A percentile compares a stretch with the other conserved stretches of the same genome.
phyloP scores from a whole-genome alignment of 768 basidiomycete species.

The Lepiota subincarnata region DNA sequence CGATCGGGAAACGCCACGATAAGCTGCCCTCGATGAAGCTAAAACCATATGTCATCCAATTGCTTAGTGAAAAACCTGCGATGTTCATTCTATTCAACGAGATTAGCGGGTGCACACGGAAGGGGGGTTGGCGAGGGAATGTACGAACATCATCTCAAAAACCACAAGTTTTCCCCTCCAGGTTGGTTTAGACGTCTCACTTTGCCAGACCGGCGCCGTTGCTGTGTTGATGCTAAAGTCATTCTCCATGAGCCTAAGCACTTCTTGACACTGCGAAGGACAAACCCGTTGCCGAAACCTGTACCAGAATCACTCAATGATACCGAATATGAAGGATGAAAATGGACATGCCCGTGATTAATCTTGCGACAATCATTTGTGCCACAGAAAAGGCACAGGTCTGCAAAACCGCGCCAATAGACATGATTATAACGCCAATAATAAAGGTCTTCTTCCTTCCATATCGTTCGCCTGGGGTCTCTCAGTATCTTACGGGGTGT shows the following conservation, averaged over 20 bases:
- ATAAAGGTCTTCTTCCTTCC: slow-evolving; percentile 47
- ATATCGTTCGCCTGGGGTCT: slow-evolving; percentile 30
- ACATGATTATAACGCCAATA: slow-evolving; percentile 48
- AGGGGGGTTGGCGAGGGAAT: not conserved
- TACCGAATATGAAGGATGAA: not conserved
- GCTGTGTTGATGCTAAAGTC: slow-evolving; percentile 39
- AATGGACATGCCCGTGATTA: slow-evolving; percentile 38
- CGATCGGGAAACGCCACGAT: slow-evolving; percentile 48
- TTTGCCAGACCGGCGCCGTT: slow-evolving; percentile 49
- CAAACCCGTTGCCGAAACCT: slow-evolving; percentile 45
- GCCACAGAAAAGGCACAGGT: slow-evolving; percentile 38
- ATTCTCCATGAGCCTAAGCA: too few species aligned
- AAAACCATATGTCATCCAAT: slow-evolving; percentile 53
- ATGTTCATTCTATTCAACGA: slow-evolving; percentile 38
- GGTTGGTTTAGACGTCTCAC: slow-evolving; percentile 45
- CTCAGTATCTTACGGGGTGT: not conserved
- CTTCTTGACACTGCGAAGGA: not conserved
- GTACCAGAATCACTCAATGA: not conserved
- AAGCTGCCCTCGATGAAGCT: slow-evolving; percentile 40
- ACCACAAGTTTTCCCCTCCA: slow-evolving; percentile 47
- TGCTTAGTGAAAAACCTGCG: slow-evolving; percentile 46
- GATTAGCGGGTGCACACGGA: not conserved
- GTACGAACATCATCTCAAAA: slow-evolving; percentile 43
- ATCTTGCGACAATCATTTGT: slow-evolving; percentile 45
- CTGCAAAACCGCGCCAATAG: slow-evolving; percentile 49